Conservation (phyloP, 1,139 yeast species). For the Blastobotrys buckinghamii region DNA sequence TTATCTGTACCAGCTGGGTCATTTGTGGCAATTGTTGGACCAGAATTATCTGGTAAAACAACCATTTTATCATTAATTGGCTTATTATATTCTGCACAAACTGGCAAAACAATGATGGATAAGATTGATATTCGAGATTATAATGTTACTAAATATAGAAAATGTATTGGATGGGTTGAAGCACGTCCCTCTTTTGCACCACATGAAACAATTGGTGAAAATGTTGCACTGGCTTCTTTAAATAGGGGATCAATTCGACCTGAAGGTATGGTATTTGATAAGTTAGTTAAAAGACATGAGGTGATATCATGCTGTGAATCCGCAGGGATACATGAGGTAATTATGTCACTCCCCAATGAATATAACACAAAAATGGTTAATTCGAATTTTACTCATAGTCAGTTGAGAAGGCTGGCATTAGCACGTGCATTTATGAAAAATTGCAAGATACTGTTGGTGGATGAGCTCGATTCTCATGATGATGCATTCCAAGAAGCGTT, state of each 20-base stretch:
- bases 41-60: slow-evolving; percentile 4
- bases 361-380: slow-evolving; percentile 1
- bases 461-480: neutral
- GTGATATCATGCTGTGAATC: neutral
- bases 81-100: neutral
- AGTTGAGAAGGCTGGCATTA: slow-evolving; percentile 4
- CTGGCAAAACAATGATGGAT: slow-evolving; percentile 1
- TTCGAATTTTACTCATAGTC: neutral
- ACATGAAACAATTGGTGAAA: slow-evolving; percentile 8
- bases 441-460: slow-evolving; percentile 4
- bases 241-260: neutral
- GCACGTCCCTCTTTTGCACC: neutral
- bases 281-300: slow-evolving; percentile 2
- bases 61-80: slow-evolving; percentile 6
- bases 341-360: slow-evolving; percentile 1
- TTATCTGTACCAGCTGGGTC: slow-evolving; percentile 1
- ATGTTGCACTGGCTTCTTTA: slow-evolving; percentile 4
- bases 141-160: slow-evolving; percentile 4
- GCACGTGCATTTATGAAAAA: slow-evolving; percentile 5
- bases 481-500: slow-evolving; percentile 1
- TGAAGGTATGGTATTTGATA: neutral
- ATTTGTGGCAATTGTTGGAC: slow-evolving; percentile 6
- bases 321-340: slow-evolving; percentile 4
- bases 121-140: neutral
- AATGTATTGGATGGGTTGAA: slow-evolving; percentile 7